phyloP scores from a whole-genome alignment of 768 basidiomycete species.

The Crassisporium funariophilum region DNA sequence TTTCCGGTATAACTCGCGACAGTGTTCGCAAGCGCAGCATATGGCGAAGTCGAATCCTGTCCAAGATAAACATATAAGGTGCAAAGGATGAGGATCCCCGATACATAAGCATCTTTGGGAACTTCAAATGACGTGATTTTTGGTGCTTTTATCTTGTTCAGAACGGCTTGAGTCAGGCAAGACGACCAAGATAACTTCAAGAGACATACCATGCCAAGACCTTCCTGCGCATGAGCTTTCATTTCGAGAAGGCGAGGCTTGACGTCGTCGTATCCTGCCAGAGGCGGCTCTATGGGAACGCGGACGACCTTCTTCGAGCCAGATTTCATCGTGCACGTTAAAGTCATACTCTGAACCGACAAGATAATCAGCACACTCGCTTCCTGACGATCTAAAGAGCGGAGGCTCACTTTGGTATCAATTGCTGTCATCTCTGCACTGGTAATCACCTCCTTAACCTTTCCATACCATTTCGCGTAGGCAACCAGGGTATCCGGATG shows the following conservation, averaged over 20 bases:
- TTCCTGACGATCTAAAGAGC: neutral
- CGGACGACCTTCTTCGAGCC: conserved; percentile 49
- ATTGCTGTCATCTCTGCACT: conserved; percentile 75
- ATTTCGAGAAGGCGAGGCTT: conserved; percentile 78
- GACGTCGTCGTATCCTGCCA: conserved; percentile 77
- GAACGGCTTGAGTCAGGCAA: neutral
- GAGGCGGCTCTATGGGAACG: conserved; percentile 70
- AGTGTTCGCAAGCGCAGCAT: conserved; percentile 35
- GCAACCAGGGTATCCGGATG: conserved; percentile 86
- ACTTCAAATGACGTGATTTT: conserved; percentile 58
- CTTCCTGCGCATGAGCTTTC: conserved; percentile 80
- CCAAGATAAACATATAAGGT: conserved; percentile 34
- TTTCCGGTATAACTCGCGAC: conserved; percentile 33
- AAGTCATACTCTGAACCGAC: conserved; percentile 60
- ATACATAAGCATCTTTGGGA: conserved; percentile 30
- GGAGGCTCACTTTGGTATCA: conserved; percentile 56
- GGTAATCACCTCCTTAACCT: conserved; percentile 53
- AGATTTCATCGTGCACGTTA: conserved; percentile 60
- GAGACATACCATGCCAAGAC: conserved; percentile 71
- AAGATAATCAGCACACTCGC: neutral
- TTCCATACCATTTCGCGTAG: conserved; percentile 78
- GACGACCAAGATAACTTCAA: neutral
- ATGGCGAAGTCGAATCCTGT: conserved; percentile 27
- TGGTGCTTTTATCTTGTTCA: conserved; percentile 60
- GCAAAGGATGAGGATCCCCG: conserved; percentile 21